Conservation (phyloP, 2,329 filamentous ascomycete genomes). For the Colletotrichum sidae region DNA sequence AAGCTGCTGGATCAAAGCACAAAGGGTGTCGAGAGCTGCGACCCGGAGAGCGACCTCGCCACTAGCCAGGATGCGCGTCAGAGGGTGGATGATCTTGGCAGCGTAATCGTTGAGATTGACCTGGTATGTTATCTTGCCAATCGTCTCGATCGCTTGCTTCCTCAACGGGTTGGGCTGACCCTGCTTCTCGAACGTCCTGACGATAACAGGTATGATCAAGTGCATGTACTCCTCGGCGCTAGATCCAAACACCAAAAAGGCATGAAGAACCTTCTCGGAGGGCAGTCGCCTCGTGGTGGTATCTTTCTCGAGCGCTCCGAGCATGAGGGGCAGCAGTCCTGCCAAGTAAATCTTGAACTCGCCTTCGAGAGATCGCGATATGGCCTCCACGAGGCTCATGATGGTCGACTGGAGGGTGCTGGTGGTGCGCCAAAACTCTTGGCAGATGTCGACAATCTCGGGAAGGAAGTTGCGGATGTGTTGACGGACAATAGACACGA, state of each 20-base stretch:
- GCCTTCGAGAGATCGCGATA: conserved; percentile 91
- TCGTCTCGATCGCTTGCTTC: conserved; percentile 91
- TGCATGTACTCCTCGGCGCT: conserved; percentile 99
- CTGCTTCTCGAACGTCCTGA: conserved; percentile 91
- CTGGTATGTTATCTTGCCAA: conserved; percentile 92
- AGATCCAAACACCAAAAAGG: conserved; percentile 94
- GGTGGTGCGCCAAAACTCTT: conserved; percentile 89
- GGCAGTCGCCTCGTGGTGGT: conserved; percentile 78
- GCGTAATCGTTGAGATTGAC: conserved; percentile 98
- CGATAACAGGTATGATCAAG: conserved; percentile 94
- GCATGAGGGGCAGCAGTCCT: conserved; percentile 89
- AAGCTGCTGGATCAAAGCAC: conserved; percentile 93
- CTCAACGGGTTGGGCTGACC: conserved; percentile 83
- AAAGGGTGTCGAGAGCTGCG: conserved; percentile 91
- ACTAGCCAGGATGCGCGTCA: conserved; percentile 83
- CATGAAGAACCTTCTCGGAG: conserved; percentile 91
- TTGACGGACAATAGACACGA: conserved; percentile 95
- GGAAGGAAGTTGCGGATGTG: conserved; percentile 93
- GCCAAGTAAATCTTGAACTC: conserved; percentile 98
- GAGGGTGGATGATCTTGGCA: conserved; percentile 93
- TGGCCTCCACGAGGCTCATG: conserved; percentile 90
- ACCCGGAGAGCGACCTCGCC: conserved; percentile 80
- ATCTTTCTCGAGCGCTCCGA: conserved; percentile 92
- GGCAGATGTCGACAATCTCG: conserved; percentile 85
- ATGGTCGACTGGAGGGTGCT: conserved; percentile 90